Evolutionary conservation across 257 asterid species (phyloP), one percentile per base, ranked within the genome.

Genomic region (Ilex aquifolium): DNA sequence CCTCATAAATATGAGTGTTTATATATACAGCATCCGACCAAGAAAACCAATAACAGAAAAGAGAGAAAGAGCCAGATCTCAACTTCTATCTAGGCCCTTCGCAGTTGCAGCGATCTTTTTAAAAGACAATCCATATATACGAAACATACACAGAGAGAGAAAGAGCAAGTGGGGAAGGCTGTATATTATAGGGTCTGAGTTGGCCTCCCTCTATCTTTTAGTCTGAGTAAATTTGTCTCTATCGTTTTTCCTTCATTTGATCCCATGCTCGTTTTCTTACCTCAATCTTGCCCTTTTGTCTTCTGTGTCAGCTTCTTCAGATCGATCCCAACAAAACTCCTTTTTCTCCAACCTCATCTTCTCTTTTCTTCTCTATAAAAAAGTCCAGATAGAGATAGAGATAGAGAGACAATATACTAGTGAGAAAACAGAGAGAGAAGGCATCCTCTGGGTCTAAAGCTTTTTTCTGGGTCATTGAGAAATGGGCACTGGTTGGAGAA

Each of bases 401-500:
- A 46, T 14, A 46, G 13, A 10, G n/a, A 10, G 10, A 42, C 10
- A 42, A 42, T 1, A 21, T 21, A 21, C 27, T 21, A 21, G 27
- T 21, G 27, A 21, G 27, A 21, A 42, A 42, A 11, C 7, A 42
- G 12, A 42, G 48, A 11, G 48, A 42, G n/a, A n/a, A n/a, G n/a
- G n/a, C n/a, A n/a, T n/a, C n/a, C n/a, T n/a, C n/a, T n/a, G n/a
- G 12, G 7, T 42, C 7, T 11, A 6, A 6, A 42, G 14, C 52
- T 63, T 56, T 54, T 61, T 32, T 15, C 15, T 30, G n/a, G 27
- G 8, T 30, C 30, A 17, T 10, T 36, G 61, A 63, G 58, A 73
- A 67, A 91, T 84, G 95, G 98, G 95, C 14, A 84, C 83, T n/a
- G 92, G 96, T 14, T 91, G 98, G 98, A 88, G 95, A 67, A 91